Evolutionary conservation across 306 rosid genomes (phyloP).

Genomic region (Cucurbita maxima): DNA sequence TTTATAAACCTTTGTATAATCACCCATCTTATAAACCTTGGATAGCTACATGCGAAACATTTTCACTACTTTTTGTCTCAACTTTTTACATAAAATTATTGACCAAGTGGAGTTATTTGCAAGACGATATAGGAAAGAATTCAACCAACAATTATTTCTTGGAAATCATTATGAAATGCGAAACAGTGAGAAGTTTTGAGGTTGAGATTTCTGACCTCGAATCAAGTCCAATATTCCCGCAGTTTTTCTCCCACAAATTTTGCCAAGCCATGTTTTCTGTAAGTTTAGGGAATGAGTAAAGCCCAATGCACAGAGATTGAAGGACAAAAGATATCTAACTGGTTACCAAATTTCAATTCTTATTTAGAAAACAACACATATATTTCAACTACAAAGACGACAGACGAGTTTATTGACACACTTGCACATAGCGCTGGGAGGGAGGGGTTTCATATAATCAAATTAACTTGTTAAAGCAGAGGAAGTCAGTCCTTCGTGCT

Average conservation of each 20-base stretch:
- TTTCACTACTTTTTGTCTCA: not conserved
- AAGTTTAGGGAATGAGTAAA: not conserved
- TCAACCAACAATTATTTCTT: not conserved
- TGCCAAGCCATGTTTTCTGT: not conserved
- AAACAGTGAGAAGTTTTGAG: not conserved
- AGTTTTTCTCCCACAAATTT: not conserved
- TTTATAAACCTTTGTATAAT: not conserved
- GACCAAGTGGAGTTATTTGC: not conserved
- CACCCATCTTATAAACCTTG: not conserved
- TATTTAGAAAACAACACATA: not conserved
- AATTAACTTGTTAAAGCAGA: not conserved
- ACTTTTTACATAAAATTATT: not conserved
- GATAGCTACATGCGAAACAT: not conserved
- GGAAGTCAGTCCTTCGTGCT: slow-evolving; percentile 68
- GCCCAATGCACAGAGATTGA: not conserved
- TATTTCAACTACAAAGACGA: not conserved
- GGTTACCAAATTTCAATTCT: not conserved
- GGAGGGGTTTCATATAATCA: not conserved
- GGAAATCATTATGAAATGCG: not conserved
- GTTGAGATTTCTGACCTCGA: slow-evolving; percentile 3
- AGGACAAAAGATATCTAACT: not conserved
- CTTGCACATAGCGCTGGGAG: not conserved
- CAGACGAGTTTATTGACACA: not conserved
- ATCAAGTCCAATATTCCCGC: not conserved
- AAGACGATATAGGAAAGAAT: not conserved